Percentiles rank a stretch among this genome's conserved stretches.
Conservation (phyloP, 306 rosid species). For the Cotoneaster glaucophyllus region DNA sequence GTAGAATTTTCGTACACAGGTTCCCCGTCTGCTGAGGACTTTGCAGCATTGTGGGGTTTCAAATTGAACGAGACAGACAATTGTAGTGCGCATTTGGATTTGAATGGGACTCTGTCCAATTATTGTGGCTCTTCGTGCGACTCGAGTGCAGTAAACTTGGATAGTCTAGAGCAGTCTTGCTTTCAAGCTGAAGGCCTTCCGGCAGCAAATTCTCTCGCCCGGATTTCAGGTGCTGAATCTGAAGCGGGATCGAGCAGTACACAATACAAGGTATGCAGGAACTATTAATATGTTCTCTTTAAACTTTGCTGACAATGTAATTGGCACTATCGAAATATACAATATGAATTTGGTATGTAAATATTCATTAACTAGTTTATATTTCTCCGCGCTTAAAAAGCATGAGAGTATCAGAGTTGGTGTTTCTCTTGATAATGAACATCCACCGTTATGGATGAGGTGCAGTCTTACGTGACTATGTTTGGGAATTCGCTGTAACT, state of each 20-base stretch:
- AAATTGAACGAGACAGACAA: conserved; percentile 40
- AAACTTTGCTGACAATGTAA: background rate
- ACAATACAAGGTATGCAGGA: conserved; percentile 44
- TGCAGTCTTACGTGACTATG: background rate
- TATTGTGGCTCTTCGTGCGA: conserved; percentile 38
- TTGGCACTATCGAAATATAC: background rate
- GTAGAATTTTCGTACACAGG: conserved; percentile 18
- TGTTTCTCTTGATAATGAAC: background rate
- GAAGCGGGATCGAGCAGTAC: conserved; percentile 36
- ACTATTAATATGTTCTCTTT: background rate
- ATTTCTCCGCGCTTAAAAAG: background rate
- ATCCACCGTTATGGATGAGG: background rate
- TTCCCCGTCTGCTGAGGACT: conserved; percentile 71
- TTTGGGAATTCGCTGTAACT: background rate
- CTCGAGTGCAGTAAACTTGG: conserved; percentile 15
- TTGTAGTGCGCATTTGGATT: conserved; percentile 13
- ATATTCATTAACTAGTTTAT: background rate
- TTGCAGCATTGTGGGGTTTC: conserved; percentile 75
- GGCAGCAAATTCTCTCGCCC: conserved; percentile 4
- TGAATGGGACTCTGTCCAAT: conserved; percentile 31
- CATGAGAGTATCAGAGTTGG: background rate
- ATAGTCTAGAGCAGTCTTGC: conserved; percentile 15
- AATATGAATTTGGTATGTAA: background rate
- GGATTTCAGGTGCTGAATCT: conserved; percentile 7
- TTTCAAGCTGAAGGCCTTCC: conserved; percentile 13